Evolutionary conservation across 2,329 filamentous ascomycete species (phyloP), one percentile per base, ranked within the genome.

Genomic region (Coniosporium tulheliwenetii): DNA sequence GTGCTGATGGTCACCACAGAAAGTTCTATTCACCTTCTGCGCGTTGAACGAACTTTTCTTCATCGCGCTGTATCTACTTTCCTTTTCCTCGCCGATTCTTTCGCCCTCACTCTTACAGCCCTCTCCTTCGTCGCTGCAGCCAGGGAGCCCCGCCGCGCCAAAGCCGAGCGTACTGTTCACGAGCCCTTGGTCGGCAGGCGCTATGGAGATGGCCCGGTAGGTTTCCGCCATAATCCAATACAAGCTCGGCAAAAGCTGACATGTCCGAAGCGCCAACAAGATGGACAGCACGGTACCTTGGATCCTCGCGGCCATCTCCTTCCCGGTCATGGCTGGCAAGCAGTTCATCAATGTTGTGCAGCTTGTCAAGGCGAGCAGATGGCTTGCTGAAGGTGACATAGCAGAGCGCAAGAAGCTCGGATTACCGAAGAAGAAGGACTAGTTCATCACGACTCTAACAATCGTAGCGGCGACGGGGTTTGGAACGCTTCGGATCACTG

Each of bases 61-160:
- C 71, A 95, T 98, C 57, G 87, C 85, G 29, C 77, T 98, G 46
- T 98, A 98, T 67, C 81, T 98, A 41, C 80, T 98, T 44, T 95
- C 87, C 53, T 98, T 98, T 71, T 93, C 84, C 43, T 93, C 85
- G 43, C 89, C 89, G 2, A 75, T 79, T 32, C 76, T 96, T 41
- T 91, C 85, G 1, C 89, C 91, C 1, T 85, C 85, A 43, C 80
- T 96, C 40, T 77, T 80, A 42, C 63, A 66, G 44, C 67, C 75
- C 10, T 68, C 77, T 34, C 71, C 77, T 2, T 52, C 58, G 12
- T 52, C 55, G 15, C 51, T 64, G 14, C 62, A 80, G 52, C 73
- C 77, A 7, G 81, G 81, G 44, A 78, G 71, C 30, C 79, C 85
- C 39, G 75, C 85, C 49, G 75, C 75, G 53, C 77, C 77, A 3